Percentiles rank a stretch among this genome's conserved stretches.
phyloP scores from a whole-genome alignment of 2,329 filamentous ascomycete species.

The Plectosphaerella cucumerina region DNA sequence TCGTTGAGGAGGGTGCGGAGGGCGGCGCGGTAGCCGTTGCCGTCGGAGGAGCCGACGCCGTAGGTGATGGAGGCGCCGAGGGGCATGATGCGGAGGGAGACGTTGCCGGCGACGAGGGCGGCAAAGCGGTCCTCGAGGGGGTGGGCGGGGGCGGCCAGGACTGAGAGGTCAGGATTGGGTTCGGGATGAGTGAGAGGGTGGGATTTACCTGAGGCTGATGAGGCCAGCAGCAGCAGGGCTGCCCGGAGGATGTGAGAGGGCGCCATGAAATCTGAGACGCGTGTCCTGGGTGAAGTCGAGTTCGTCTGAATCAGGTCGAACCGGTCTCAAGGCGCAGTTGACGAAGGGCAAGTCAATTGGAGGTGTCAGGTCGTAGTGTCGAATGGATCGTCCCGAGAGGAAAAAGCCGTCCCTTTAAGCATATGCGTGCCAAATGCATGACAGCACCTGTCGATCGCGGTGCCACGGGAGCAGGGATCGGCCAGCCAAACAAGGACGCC shows the following conservation, averaged over 20 bases:
- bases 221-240: slow-evolving; percentile 8
- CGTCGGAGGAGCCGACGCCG: slow-evolving; percentile 28
- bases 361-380: not conserved
- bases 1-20: slow-evolving; percentile 25
- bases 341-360: not conserved
- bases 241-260: slow-evolving; percentile 4
- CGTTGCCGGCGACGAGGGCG: slow-evolving; percentile 14
- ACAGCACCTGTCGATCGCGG: not conserved
- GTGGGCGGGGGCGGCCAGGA: slow-evolving; percentile 7
- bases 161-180: slow-evolving; percentile 1
- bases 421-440: not conserved
- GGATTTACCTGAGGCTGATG: slow-evolving; percentile 5
- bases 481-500: not conserved
- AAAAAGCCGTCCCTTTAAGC: too few relatives aligned
- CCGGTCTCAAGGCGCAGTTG: too few relatives aligned
- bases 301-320: not conserved
- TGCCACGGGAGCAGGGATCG: not conserved
- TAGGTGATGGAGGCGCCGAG: slow-evolving; percentile 39
- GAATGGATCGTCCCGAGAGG: too few relatives aligned
- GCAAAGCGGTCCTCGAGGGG: slow-evolving; percentile 7
- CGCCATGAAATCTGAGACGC: too few relatives aligned
- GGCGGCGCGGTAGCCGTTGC: slow-evolving; percentile 33
- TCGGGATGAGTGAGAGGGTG: not conserved
- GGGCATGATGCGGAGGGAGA: slow-evolving; percentile 36
- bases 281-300: slow-evolving; percentile 1